Conservation (phyloP, 2,329 filamentous ascomycete species). For the Botrytis paeoniae region DNA sequence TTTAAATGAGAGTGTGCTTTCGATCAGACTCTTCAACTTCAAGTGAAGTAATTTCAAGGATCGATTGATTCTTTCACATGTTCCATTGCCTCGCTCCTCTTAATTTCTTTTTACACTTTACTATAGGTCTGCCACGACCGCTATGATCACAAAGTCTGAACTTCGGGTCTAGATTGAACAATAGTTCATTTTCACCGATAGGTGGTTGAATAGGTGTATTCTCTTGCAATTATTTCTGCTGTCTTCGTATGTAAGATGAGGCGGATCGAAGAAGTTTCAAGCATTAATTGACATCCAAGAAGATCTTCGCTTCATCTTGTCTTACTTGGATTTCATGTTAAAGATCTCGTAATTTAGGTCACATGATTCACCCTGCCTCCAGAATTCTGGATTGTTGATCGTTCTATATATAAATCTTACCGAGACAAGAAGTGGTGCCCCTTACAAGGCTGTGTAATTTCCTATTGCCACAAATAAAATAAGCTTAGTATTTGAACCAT, state of each 20-base stretch:
- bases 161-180: constrained; percentile 6
- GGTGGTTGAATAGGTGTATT: background rate
- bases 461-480: constrained; percentile 21
- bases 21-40: constrained; percentile 3
- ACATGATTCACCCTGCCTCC: constrained; percentile 11
- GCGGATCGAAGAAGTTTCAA: constrained; percentile 8
- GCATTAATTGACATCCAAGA: background rate
- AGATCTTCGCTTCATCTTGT: constrained; percentile 14
- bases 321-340: background rate
- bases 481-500: constrained; percentile 19
- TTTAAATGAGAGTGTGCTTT: constrained; percentile 1
- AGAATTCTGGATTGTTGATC: constrained; percentile 13
- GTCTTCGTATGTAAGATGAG: constrained; percentile 17
- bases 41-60: constrained; percentile 12
- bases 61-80: background rate
- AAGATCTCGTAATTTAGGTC: constrained; percentile 4
- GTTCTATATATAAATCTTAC: constrained; percentile 17
- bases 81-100: background rate
- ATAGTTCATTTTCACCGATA: constrained; percentile 5
- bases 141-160: constrained; percentile 2
- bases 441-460: constrained; percentile 21
- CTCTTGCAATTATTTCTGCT: background rate
- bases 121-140: constrained; percentile 9
- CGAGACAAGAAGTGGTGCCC: constrained; percentile 18
- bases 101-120: background rate